Evolutionary conservation across 2,329 filamentous ascomycete genomes (phyloP).

Genomic region (Sporothrix brasiliensis): DNA sequence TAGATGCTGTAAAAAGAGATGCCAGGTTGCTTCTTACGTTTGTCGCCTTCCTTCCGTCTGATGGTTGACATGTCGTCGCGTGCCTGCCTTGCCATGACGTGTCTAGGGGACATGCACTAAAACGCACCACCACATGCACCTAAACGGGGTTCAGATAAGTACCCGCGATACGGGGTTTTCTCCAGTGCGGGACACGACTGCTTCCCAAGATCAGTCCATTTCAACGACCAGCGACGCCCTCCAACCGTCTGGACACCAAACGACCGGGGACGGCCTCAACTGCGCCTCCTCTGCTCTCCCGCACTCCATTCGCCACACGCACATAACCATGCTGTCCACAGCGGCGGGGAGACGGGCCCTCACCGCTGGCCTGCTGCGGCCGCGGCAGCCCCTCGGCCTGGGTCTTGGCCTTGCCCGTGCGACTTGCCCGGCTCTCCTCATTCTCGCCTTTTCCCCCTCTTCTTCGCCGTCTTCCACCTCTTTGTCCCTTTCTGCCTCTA

Average conservation of each 20-base stretch:
- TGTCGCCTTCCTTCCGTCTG: slow-evolving; percentile 2
- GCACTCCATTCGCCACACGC: neutral
- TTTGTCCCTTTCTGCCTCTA: neutral
- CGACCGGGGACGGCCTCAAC: slow-evolving; percentile 6
- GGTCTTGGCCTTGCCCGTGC: slow-evolving; percentile 2
- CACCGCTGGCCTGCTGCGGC: slow-evolving; percentile 31
- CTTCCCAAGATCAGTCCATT: slow-evolving; percentile 28
- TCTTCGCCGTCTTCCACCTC: neutral
- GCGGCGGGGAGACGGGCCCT: slow-evolving; percentile 29
- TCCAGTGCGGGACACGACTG: slow-evolving; percentile 10
- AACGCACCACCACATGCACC: slow-evolving; percentile 1
- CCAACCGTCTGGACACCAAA: neutral
- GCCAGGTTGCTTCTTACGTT: neutral
- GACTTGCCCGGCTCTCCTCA: slow-evolving; percentile 9
- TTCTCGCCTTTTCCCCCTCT: slow-evolving; percentile 19
- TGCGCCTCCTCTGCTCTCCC: neutral
- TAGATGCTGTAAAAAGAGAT: neutral
- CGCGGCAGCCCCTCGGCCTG: slow-evolving; percentile 25
- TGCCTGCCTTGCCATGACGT: slow-evolving; percentile 27
- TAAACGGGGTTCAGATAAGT: slow-evolving; percentile 21
- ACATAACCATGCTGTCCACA: slow-evolving; percentile 34
- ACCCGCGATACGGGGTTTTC: slow-evolving; percentile 23
- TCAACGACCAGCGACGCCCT: slow-evolving; percentile 6
- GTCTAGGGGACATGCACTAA: slow-evolving; percentile 22
- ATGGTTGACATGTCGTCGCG: slow-evolving; percentile 3